Evolutionary conservation across 1,284 basidiomycete genomes (phyloP).

Genomic region (Austroboletus novae-zelandiae): DNA sequence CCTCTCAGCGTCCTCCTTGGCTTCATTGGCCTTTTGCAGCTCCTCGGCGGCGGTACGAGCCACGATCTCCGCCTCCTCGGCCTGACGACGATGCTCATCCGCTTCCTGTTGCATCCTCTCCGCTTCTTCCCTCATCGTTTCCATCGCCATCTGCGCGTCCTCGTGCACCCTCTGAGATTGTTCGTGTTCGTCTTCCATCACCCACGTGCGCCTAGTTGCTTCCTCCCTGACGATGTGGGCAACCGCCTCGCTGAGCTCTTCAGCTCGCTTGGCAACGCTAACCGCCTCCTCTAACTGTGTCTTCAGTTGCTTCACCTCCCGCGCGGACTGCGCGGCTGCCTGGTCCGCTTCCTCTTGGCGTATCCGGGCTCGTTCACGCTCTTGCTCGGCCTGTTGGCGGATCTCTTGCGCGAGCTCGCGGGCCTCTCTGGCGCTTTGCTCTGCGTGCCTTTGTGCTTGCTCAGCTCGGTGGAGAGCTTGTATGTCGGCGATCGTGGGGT

Average conservation of each 20-base stretch:
- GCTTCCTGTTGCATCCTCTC: conserved; percentile 9
- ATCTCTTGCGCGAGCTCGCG: neutral
- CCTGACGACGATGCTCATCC: conserved; percentile 13
- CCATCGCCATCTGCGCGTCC: conserved; percentile 14
- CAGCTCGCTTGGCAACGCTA: neutral
- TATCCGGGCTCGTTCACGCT: neutral
- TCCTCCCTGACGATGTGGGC: conserved; percentile 14
- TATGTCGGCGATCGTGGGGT: conserved; percentile 20
- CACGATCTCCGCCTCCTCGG: conserved; percentile 15
- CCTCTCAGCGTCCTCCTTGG: conserved; percentile 14
- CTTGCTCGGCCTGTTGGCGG: neutral
- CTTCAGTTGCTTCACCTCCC: conserved; percentile 9
- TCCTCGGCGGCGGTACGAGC: conserved; percentile 14
- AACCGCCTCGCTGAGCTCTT: conserved; percentile 6
- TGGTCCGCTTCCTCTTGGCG: conserved; percentile 15
- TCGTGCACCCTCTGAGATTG: conserved; percentile 11
- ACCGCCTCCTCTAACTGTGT: conserved; percentile 5
- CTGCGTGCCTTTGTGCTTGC: conserved; percentile 3
- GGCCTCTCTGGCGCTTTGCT: conserved; percentile 7
- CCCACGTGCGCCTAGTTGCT: conserved; percentile 3
- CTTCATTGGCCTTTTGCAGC: conserved; percentile 2
- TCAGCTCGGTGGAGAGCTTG: conserved; percentile 17
- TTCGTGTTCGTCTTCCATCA: conserved; percentile 15
- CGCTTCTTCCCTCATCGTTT: conserved; percentile 13
- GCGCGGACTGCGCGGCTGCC: conserved; percentile 5